Conservation (phyloP, 1,284 basidiomycete genomes). For the Paramarasmius palmivorus region DNA sequence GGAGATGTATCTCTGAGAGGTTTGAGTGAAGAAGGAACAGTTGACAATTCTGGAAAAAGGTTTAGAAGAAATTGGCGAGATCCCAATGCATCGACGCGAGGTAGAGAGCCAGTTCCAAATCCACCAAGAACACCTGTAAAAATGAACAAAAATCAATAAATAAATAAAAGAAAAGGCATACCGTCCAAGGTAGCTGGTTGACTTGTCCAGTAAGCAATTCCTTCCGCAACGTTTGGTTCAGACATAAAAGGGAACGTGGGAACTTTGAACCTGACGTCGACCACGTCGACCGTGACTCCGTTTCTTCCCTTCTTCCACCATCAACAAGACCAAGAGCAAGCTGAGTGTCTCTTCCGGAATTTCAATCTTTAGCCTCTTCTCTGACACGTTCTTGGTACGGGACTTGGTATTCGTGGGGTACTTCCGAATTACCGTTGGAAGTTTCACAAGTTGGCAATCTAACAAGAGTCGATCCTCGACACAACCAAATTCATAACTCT, state of each 20-base stretch:
- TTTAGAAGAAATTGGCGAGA: conserved; percentile 85
- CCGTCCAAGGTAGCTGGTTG: conserved; percentile 78
- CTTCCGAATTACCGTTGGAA: too few species aligned
- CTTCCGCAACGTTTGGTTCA: conserved; percentile 56
- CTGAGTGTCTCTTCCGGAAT: too few species aligned
- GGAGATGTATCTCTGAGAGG: conserved; percentile 34
- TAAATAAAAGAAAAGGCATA: conserved; percentile 55
- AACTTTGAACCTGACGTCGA: too few species aligned
- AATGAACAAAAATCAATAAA: conserved; percentile 1
- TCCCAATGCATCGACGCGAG: conserved; percentile 84
- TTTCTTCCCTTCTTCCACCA: too few species aligned
- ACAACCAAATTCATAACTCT: too few species aligned
- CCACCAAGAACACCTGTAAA: conserved; percentile 46
- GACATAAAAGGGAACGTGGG: conserved; percentile 17
- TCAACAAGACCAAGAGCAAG: too few species aligned
- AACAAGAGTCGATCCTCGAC: too few species aligned
- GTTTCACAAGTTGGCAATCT: too few species aligned
- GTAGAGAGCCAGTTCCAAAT: conserved; percentile 58
- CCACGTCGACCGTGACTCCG: too few species aligned
- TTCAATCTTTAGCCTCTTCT: too few species aligned
- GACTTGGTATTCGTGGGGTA: too few species aligned
- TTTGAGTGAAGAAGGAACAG: conserved; percentile 67
- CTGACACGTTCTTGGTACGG: too few species aligned
- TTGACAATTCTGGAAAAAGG: conserved; percentile 76
- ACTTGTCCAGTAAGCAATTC: conserved; percentile 76